These are phyloP conservation scores for Zasmidium cellare DNA, from an alignment of 2,329 filamentous ascomycete genomes.

Conservation along the genomic window DNA sequence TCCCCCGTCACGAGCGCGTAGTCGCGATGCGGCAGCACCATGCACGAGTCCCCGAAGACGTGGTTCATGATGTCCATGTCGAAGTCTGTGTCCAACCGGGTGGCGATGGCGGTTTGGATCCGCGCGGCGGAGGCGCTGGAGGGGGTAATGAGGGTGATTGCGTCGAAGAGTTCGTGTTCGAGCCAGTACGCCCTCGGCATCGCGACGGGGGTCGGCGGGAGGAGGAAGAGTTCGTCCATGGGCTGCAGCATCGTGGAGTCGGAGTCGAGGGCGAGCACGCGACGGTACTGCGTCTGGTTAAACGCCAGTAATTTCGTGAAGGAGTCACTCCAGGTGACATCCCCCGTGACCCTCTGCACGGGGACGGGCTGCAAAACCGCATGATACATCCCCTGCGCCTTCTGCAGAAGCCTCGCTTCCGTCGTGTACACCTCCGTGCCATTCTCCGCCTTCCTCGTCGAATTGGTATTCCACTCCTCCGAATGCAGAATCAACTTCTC, in stretches of 20 bases:
- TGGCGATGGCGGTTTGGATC: conserved; percentile 34
- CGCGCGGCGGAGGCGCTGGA: conserved; percentile 51
- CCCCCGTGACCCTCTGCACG: conserved; percentile 28
- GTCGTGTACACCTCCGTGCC: neutral
- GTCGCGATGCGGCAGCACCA: conserved; percentile 64
- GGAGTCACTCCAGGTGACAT: conserved; percentile 61
- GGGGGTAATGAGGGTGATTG: conserved; percentile 63
- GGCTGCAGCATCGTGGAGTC: conserved; percentile 59
- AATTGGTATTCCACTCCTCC: conserved; percentile 27
- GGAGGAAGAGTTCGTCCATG: conserved; percentile 69
- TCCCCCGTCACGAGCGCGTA: conserved; percentile 65
- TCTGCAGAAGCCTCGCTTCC: conserved; percentile 46
- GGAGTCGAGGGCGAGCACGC: conserved; percentile 60
- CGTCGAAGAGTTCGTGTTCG: conserved; percentile 53
- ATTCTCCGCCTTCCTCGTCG: neutral
- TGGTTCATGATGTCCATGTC: conserved; percentile 69
- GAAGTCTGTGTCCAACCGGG: conserved; percentile 43
- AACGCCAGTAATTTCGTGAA: conserved; percentile 69
- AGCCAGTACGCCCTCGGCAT: conserved; percentile 73
- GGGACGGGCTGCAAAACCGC: conserved; percentile 51
- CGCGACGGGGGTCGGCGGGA: conserved; percentile 60
- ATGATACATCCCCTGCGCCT: conserved; percentile 50
- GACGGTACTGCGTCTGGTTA: conserved; percentile 63
- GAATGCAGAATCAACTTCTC: conserved; percentile 46
- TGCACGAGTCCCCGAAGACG: conserved; percentile 58